Base-by-base conservation (phyloP, 1,284 basidiomycete species). In the Pterula multifida region DNA sequence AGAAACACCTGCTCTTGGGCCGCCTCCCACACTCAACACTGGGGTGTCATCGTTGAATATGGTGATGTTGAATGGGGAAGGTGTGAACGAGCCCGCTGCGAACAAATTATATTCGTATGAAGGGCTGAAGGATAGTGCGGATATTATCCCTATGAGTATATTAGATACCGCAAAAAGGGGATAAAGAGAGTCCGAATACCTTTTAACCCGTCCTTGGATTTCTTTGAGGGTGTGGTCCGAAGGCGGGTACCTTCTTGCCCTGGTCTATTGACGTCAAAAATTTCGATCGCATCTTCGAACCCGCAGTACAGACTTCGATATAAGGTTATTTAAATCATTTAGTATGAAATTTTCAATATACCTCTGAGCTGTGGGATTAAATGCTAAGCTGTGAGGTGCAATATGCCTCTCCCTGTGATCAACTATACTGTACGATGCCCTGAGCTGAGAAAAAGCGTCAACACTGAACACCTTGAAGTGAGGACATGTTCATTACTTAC, bases 381-480 rank as follows among this genome's bases (percentile, higher is more conserved):
- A 95, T 0, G 83, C 73, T 52, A 96, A 68, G 57, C 79, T 78
- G 53, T 91, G 85, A 0, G 93, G 90, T 0, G 90, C 89, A 46
- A 95, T 70, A 53, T 90, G 80, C 26, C 91, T 77, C 64, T 96
- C 93, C 15, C 85, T 72, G 57, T 97, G 92, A 62, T 96, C 91
- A 15, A 96, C 75, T 36, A 96, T 94, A 36, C 73, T 76, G 62
- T 97, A 96, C 0, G 88, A 90, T 0, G 91, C 92, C n/a, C 92
- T 76, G 12, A 88, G 71, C 89, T 92, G 52, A 49, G 52, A 28
- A 42, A 36, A 36, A 47, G 12, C 26, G 19, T 48, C 19, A 47
- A 24, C 50, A 54, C 25, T 24, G 23, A 47, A 47, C 12, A 36
- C 3, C 12, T 24, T 13, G 17, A 32, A 35, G 52, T 52, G 50